A percentile compares a stretch with the other conserved stretches of the same genome.
Evolutionary conservation across 306 rosid genomes (phyloP).

Genomic region (Rosa chinensis): DNA sequence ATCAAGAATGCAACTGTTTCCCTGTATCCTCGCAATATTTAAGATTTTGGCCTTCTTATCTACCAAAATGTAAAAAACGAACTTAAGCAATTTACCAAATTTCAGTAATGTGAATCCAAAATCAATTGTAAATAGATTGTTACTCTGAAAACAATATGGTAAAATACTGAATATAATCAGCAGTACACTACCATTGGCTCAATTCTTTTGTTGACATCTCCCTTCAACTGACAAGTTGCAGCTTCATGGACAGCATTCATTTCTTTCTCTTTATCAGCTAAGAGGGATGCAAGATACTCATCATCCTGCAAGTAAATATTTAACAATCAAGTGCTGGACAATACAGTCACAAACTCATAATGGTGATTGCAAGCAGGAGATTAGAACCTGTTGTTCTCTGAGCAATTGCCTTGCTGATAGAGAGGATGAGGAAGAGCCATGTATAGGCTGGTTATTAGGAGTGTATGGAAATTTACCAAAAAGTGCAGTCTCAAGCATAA

Average conservation of each 20-base stretch:
- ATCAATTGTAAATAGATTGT: background rate
- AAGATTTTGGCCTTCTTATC: no score
- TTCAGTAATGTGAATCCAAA: background rate
- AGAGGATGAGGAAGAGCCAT: conserved; percentile 33
- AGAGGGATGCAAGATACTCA: conserved; percentile 51
- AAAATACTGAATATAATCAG: conserved; percentile 4
- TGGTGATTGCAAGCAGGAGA: conserved; percentile 21
- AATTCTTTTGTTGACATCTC: conserved; percentile 26
- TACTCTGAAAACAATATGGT: conserved; percentile 14
- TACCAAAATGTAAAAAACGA: background rate
- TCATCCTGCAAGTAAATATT: conserved; percentile 48
- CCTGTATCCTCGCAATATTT: background rate
- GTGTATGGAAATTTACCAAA: conserved; percentile 40
- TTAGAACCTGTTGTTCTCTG: conserved; percentile 66
- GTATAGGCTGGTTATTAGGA: conserved; percentile 29
- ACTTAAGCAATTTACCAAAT: background rate
- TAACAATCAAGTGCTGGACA: conserved; percentile 20
- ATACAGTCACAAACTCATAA: background rate
- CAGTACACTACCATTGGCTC: conserved; percentile 35
- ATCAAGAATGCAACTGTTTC: background rate
- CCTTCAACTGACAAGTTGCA: conserved; percentile 38
- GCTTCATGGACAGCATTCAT: conserved; percentile 36
- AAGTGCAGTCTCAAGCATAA: conserved; percentile 61
- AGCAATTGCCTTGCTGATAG: conserved; percentile 37
- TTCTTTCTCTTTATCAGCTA: conserved; percentile 51